A percentile compares a stretch with the other conserved stretches of the same genome.
Conservation (phyloP, 2,329 filamentous ascomycete genomes). For the Diaporthe batatas region DNA sequence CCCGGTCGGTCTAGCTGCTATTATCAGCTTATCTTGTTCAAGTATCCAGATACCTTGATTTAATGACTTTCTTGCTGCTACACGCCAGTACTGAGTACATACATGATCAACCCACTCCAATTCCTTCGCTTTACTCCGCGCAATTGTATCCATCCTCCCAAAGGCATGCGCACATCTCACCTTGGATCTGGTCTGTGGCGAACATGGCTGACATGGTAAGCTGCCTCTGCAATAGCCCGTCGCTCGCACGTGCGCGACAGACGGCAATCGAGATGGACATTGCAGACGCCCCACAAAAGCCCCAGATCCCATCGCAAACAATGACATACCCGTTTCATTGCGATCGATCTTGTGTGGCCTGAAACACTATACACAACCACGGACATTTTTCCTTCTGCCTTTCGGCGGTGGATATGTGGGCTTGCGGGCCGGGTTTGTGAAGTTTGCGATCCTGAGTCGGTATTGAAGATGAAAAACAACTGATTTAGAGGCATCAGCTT, state of each 20-base stretch:
- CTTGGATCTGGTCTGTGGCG: neutral
- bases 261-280: slow-evolving; percentile 3
- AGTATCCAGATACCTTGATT: neutral
- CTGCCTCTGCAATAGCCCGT: neutral
- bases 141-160: neutral
- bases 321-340: slow-evolving; percentile 12
- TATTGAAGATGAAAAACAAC: neutral
- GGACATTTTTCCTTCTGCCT: neutral
- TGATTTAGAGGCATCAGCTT: neutral
- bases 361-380: slow-evolving; percentile 26
- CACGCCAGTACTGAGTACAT: neutral
- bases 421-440: neutral
- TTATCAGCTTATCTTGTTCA: neutral
- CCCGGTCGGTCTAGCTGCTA: neutral
- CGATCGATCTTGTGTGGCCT: slow-evolving; percentile 21
- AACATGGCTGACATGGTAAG: neutral
- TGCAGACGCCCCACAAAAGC: slow-evolving; percentile 7
- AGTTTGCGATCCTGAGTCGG: neutral
- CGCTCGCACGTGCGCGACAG: slow-evolving; percentile 16
- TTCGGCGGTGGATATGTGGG: slow-evolving; percentile 5
- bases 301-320: slow-evolving; percentile 27
- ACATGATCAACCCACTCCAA: neutral
- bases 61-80: accelerated
- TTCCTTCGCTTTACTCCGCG: too few species aligned
- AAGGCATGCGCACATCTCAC: neutral